Conservation (phyloP, 2,329 filamentous ascomycete genomes). For the Aspergillus fischeri region DNA sequence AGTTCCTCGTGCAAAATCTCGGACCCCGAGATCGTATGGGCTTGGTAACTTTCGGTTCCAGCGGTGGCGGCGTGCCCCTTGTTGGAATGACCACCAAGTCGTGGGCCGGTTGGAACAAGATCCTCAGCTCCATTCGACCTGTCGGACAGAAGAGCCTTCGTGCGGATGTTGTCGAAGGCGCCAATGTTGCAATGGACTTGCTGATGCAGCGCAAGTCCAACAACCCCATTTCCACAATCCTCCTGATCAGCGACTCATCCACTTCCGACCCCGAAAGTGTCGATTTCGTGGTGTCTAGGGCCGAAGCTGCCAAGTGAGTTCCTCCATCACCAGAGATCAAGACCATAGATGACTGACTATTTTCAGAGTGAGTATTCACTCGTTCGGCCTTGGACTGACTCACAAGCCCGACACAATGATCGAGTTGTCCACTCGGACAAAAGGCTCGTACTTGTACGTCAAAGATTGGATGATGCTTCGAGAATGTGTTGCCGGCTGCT, state of each 20-base stretch:
- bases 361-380: conserved; percentile 81
- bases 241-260: conserved; percentile 95
- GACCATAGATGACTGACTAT: conserved; percentile 18
- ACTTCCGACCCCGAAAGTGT: conserved; percentile 92
- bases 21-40: conserved; percentile 96
- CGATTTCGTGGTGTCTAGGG: conserved; percentile 93
- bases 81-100: conserved; percentile 98
- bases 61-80: conserved; percentile 84
- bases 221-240: conserved; percentile 90
- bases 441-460: conserved; percentile 95
- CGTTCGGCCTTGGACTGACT: conserved; percentile 91
- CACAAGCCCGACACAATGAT: conserved; percentile 99
- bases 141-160: conserved; percentile 95
- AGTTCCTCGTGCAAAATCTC: conserved; percentile 84
- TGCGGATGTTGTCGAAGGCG: conserved; percentile 94
- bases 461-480: conserved; percentile 99
- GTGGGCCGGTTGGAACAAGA: conserved; percentile 86
- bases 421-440: conserved; percentile 88
- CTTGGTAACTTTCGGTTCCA: conserved; percentile 92
- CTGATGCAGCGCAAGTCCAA: conserved; percentile 96
- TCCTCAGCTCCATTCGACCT: conserved; percentile 81
- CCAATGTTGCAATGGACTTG: conserved; percentile 96
- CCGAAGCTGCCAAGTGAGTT: conserved; percentile 89
- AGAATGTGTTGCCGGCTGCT: conserved; percentile 88
- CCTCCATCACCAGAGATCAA: neutral